Conservation (phyloP, 2,329 filamentous ascomycete species). For the Botrytis elliptica region DNA sequence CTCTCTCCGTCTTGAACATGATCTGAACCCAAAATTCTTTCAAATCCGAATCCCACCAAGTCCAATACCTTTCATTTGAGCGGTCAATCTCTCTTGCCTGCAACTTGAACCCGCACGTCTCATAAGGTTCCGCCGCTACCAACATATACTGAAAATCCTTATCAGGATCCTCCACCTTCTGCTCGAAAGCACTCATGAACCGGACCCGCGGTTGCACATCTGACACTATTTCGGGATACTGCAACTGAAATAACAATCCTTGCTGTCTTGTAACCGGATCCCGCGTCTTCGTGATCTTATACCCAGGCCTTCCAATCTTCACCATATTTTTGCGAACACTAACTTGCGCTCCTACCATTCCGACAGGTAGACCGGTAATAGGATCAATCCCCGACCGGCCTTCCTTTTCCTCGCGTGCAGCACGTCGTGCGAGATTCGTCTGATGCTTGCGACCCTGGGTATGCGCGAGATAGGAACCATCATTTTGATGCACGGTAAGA, state of each 20-base stretch:
- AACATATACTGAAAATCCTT: conserved; percentile 93
- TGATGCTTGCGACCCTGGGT: conserved; percentile 99
- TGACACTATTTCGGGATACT: conserved; percentile 84
- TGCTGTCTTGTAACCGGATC: conserved; percentile 87
- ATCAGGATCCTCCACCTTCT: conserved; percentile 92
- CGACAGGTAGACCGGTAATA: conserved; percentile 68
- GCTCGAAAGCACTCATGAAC: conserved; percentile 97
- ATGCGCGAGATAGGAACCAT: conserved; percentile 97
- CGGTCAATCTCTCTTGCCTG: conserved; percentile 91
- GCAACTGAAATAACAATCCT: conserved; percentile 91
- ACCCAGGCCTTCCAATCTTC: conserved; percentile 94
- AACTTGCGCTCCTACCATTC: conserved; percentile 65
- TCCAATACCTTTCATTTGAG: conserved; percentile 83
- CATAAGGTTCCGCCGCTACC: conserved; percentile 94
- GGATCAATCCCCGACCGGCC: conserved; percentile 67
- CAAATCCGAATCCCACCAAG: conserved; percentile 90
- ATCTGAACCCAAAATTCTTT: conserved; percentile 98
- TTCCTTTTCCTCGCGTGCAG: conserved; percentile 92
- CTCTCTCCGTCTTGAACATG: conserved; percentile 97
- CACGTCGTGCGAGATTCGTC: conserved; percentile 92
- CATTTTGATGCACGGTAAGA: conserved; percentile 96
- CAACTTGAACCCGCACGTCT: conserved; percentile 95
- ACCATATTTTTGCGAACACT: conserved; percentile 76
- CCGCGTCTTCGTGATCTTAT: conserved; percentile 95
- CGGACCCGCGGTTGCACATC: conserved; percentile 79